Conservation (phyloP, 306 rosid species). For the Lathyrus sativus region DNA sequence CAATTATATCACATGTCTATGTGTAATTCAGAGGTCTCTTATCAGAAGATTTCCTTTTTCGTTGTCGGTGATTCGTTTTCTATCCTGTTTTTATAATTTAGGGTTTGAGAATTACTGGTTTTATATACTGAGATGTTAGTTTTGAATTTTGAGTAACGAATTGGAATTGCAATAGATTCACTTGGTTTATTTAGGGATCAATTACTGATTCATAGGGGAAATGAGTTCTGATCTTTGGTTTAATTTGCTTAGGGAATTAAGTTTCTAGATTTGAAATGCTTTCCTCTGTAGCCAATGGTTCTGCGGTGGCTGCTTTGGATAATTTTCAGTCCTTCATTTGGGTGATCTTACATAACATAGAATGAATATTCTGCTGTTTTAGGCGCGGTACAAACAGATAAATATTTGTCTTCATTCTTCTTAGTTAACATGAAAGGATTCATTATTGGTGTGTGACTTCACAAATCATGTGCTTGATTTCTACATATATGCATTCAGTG, state of each 20-base stretch:
- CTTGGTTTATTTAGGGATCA: too few relatives aligned
- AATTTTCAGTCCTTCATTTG: background rate
- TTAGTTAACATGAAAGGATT: background rate
- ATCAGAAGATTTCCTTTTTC: background rate
- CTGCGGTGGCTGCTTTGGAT: background rate
- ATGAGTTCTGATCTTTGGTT: background rate
- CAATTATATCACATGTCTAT: background rate
- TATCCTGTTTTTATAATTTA: background rate
- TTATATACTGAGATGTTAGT: background rate
- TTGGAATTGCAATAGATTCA: background rate
- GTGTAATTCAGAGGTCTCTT: slow-evolving; percentile 3
- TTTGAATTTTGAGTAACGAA: slow-evolving; percentile 26
- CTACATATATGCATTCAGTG: background rate
- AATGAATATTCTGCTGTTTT: background rate
- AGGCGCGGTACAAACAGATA: background rate
- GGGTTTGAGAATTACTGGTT: slow-evolving; percentile 19
- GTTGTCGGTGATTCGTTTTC: slow-evolving; percentile 13
- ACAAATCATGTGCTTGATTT: background rate
- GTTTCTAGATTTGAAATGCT: slow-evolving; percentile 1
- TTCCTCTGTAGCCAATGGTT: background rate
- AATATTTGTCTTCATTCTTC: background rate
- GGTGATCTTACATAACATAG: too few relatives aligned
- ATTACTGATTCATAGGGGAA: background rate
- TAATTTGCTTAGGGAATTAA: background rate
- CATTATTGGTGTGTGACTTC: too few relatives aligned